Evolutionary conservation across 305 asterid species (phyloP), one percentile per base, ranked within the genome.

Genomic region (Fraxinus sp.): DNA sequence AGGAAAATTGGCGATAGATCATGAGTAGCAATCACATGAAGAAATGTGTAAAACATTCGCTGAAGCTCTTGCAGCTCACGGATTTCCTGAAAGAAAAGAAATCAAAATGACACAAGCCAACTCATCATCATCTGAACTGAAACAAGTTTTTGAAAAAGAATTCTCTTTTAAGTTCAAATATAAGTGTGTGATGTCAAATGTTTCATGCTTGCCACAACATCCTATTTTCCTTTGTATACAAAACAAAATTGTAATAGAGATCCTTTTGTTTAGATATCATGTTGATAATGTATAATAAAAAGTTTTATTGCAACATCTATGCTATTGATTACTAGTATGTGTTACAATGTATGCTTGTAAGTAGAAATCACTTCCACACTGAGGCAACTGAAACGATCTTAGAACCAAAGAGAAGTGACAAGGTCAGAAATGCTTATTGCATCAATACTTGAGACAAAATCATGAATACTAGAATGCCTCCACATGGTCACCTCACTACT

Each of bases 61-160:
- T 97, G 98, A 82, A 97, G 98, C 80, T 97, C 94, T 83, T 86
- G 96, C 87, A 94, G 79, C 84, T 97, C 98, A 5, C 98, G 99
- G 68, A 91, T 89, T 92, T 97, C 99, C 99, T 97, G 88, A 59
- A 85, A 82, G n/a, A 82, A 74, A 64, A 39, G 18, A 57, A 77
- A 13, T 41, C 80, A 83, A 66, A 72, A 78, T 16, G 68, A 77
- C 57, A 73, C 74, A 36, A 79, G 59, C 4, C 35, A 64, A 78
- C 28, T 52, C 46, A 68, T 68, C 66, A 71, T 41, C 57, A 80
- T 35, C 55, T 72, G 59, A 26, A 78, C 62, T 64, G 80, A 18
- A 49, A 84, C 3, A 44, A 74, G 16, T 14, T 16, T 44, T n/a
- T 13, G 24, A 77, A 26, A 46, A 18, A 1, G 13, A 57, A 46